A percentile compares a stretch with the other conserved stretches of the same genome.
Conservation (phyloP, 2,329 filamentous ascomycete genomes). For the Diaporthe sp. region DNA sequence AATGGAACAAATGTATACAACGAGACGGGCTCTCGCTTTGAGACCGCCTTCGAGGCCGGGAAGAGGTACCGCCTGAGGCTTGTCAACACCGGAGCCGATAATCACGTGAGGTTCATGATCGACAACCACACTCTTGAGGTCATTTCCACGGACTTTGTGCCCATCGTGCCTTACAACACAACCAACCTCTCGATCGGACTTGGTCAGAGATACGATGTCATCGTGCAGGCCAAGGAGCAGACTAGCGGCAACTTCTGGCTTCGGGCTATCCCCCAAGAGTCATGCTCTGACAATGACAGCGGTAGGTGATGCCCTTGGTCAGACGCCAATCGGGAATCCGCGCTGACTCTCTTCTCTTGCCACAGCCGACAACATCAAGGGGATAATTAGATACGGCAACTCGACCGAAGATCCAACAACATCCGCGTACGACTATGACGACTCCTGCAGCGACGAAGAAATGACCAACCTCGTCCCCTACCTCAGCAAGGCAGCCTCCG, state of each 20-base stretch:
- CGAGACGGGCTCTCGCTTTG: constrained; percentile 50
- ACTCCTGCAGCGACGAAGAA: constrained; percentile 54
- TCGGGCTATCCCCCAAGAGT: constrained; percentile 57
- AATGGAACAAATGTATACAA: constrained; percentile 58
- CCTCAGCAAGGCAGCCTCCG: constrained; percentile 50
- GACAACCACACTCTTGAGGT: constrained; percentile 62
- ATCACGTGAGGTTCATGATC: constrained; percentile 50
- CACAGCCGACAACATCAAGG: constrained; percentile 57
- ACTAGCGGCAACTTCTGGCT: constrained; percentile 61
- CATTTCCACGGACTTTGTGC: constrained; percentile 62
- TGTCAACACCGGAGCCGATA: constrained; percentile 33
- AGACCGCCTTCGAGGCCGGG: constrained; percentile 55
- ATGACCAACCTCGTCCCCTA: constrained; percentile 51
- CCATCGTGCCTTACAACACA: constrained; percentile 62
- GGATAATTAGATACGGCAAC: constrained; percentile 60
- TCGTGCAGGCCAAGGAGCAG: constrained; percentile 54
- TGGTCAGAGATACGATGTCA: constrained; percentile 62
- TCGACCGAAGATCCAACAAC: constrained; percentile 41
- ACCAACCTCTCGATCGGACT: constrained; percentile 62
- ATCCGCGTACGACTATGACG: constrained; percentile 29
- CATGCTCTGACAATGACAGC: constrained; percentile 57
- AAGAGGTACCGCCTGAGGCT: constrained; percentile 53
- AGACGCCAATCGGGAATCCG: rapidly evolving
- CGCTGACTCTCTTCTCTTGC: not conserved
- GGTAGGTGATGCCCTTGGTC: not conserved